Base-by-base conservation (phyloP, 352 stramenopile genomes). In the Phytophthora lateralis region DNA sequence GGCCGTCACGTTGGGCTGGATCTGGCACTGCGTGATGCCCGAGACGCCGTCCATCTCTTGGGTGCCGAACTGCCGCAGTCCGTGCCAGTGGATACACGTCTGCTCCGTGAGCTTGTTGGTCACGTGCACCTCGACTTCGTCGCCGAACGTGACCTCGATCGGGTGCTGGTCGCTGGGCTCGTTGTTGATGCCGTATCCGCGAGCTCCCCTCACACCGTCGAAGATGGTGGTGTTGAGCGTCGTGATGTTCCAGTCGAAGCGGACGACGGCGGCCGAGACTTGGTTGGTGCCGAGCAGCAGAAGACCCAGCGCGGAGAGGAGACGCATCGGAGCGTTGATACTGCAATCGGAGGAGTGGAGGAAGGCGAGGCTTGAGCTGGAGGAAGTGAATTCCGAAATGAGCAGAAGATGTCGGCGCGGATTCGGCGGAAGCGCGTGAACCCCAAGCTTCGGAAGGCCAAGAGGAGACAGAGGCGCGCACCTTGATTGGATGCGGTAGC, bases 1-100 rank as follows among this genome's bases (percentile, higher is more conserved):
- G n/a, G 70, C 68, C 21, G 63, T 77, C 43, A 66, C 49, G 12
- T 69, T 62, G 7, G 75, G 69, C 21, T 66, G 67, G 44, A 83
- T 83, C 38, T 68, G 61, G 49, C 75, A 83, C 37, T 83, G 75
- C 20, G 75, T 83, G 59, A 80, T 76, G 44, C 69, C 68, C 0
- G 75, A 83, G 24, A 71, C 46, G 5, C 75, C 75, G 41, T 83
- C 75, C 75, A 79, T 80, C 41, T 78, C 72, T 34, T 76, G 64
- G 0, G 70, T 81, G 9, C 63, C 60, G 49, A 70, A 66, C 54
- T 83, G 75, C 18, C 35, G 58, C 15, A 83, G 35, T 15, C 75
- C 75, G 37, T 83, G 75, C 75, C 71, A 83, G n/a, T 83, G 75
- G 34, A 83, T 72, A 27, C 71, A 76, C 55, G 71, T 78, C 37